These are phyloP conservation scores for Mucor irregularis DNA, from an alignment of 371 early-diverging fungal genomes.

Conservation along the genomic window DNA sequence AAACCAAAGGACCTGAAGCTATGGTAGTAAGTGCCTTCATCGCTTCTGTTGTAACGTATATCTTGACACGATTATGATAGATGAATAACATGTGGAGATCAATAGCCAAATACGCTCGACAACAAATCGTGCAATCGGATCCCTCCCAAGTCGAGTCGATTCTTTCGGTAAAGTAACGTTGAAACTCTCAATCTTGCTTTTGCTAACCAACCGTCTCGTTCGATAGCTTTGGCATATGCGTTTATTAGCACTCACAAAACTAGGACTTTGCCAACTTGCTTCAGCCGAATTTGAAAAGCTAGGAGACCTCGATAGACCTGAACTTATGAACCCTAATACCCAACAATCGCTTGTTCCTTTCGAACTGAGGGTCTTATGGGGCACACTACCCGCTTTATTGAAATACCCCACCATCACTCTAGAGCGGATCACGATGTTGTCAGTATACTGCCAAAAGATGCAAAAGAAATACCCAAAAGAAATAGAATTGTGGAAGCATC, in stretches of 20 bases:
- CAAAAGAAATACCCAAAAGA: not conserved
- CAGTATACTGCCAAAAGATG: slow-evolving; percentile 56
- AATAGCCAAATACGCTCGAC: slow-evolving; percentile 57
- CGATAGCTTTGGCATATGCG: slow-evolving; percentile 60
- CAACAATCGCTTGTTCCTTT: slow-evolving; percentile 58
- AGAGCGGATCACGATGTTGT: slow-evolving; percentile 53
- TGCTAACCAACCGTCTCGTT: too few relatives aligned
- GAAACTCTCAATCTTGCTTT: too few relatives aligned
- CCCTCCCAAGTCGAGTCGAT: slow-evolving; percentile 33
- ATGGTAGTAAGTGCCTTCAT: slow-evolving; percentile 31
- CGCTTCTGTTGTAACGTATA: too few relatives aligned
- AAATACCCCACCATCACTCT: slow-evolving; percentile 51
- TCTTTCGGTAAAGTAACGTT: slow-evolving; percentile 22
- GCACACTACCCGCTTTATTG: slow-evolving; percentile 51
- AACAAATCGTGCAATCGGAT: slow-evolving; percentile 50
- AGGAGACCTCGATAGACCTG: slow-evolving; percentile 53
- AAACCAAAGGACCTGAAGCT: slow-evolving; percentile 34
- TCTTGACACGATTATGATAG: too few relatives aligned
- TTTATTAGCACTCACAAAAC: slow-evolving; percentile 51
- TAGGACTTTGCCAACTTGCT: slow-evolving; percentile 60
- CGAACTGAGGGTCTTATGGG: slow-evolving; percentile 54
- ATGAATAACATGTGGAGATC: slow-evolving; percentile 63
- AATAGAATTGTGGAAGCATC: slow-evolving; percentile 35
- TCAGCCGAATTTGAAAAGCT: slow-evolving; percentile 63
- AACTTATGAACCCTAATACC: slow-evolving; percentile 24